A percentile compares a stretch with the other conserved stretches of the same genome.
Conservation (phyloP, 2,329 filamentous ascomycete genomes). For the Colletotrichum tanaceti region DNA sequence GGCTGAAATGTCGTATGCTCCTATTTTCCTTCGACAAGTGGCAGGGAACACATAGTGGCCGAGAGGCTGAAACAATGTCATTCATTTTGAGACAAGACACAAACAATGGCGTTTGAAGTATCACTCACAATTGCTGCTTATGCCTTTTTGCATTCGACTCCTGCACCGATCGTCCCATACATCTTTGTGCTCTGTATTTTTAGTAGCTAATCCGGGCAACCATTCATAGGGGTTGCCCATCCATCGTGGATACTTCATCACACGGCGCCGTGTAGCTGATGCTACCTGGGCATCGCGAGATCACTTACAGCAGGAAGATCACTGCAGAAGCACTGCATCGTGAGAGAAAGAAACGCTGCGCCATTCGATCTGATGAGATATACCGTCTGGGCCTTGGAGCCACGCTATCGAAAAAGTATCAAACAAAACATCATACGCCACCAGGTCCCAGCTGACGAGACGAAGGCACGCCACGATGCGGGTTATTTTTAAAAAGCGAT, state of each 20-base stretch:
- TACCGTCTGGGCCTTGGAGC: background rate
- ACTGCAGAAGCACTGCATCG: too few species aligned
- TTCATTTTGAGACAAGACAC: too few species aligned
- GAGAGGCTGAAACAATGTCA: background rate
- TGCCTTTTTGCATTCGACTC: background rate
- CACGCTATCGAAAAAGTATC: too few species aligned
- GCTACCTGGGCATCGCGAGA: background rate
- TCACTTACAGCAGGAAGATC: background rate
- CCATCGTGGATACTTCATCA: background rate
- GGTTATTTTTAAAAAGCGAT: background rate
- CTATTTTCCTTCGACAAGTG: background rate
- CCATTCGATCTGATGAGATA: too few species aligned
- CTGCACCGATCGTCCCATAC: background rate
- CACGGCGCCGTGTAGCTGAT: background rate
- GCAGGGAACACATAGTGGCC: background rate
- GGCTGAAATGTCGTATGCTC: background rate
- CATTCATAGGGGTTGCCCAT: background rate
- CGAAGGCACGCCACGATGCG: background rate
- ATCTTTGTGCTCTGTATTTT: background rate
- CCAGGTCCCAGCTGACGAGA: background rate
- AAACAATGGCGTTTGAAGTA: background rate
- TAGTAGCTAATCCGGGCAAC: background rate
- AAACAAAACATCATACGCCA: background rate
- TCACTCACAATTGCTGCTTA: background rate
- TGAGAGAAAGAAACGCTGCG: too few species aligned